Base-by-base conservation (phyloP, 208 protist genomes). In the Strigomonas culicis region DNA sequence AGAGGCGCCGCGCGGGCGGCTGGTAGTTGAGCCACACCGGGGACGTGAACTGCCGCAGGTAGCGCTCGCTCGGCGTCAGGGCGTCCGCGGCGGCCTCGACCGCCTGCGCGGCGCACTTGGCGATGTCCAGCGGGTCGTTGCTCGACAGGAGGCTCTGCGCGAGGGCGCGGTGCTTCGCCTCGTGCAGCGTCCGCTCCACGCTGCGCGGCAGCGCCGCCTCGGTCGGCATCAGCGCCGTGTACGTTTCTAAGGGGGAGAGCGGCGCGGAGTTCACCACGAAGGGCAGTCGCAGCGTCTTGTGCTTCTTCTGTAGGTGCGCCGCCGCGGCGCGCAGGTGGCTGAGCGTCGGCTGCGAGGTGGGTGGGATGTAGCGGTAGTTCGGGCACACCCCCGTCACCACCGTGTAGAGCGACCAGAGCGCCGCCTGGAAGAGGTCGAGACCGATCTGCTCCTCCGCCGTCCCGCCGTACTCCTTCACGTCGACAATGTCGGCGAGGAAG, bases 221-320 rank as follows among this genome's bases (percentile, higher is more conserved):
- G 11, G 82, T 89, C 8, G 88, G 88, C 85, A 92, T 94, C 8
- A 94, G 67, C 6, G 88, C 88, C 49, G 92, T 79, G 66, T 85
- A 90, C 31, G 82, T 82, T 70, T 90, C 85, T 31, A 94, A 73
- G 46, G 88, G 88, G 10, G 81, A 82, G 15, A 94, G 88, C 4
- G 88, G 88, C 32, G 76, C 56, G 46, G 65, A 59, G 1, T 22
- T 46, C 36, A 67, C 46, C 1, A 68, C 68, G 19, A 17, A 49
- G 10, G 31, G 15, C 32, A 77, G 36, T 17, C n/a, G 30, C 10
- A 75, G 70, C 39, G 7, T 25, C 34, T 59, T 59, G 28, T 25
- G 7, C 52, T 39, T 76, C 25, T 44, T 51, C 39, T 81, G 71
- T 59, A 74, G 84, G 53, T 79, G 66, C 10, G 75, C 66, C 0